phyloP scores from a whole-genome alignment of 495 filamentous ascomycete species.

The Diplogelasinospora grovesii region DNA sequence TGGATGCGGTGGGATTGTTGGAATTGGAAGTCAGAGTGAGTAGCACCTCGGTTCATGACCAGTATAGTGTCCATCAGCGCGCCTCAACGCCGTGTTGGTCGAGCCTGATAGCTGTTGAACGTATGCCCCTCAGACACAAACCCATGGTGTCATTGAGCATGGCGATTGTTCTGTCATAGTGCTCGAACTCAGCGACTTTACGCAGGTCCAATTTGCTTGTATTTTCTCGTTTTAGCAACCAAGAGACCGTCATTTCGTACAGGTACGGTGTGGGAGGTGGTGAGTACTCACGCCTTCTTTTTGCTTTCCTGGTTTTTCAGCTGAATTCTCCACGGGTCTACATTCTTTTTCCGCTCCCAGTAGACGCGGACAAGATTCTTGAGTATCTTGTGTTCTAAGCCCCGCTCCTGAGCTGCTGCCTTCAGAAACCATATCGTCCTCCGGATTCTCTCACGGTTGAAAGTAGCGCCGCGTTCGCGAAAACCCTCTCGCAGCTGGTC shows the following conservation, averaged over 20 bases:
- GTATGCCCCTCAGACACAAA: conserved; percentile 61
- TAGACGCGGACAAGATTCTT: conserved; percentile 62
- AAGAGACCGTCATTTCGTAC: not conserved
- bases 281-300: conserved; percentile 10
- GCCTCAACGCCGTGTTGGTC: no score
- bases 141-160: conserved; percentile 69
- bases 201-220: conserved; percentile 8
- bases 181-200: conserved; percentile 33
- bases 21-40: no score
- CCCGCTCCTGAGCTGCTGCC: conserved; percentile 55
- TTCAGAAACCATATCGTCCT: conserved; percentile 76
- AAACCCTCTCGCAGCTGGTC: conserved; percentile 64
- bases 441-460: conserved; percentile 52
- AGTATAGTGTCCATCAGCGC: no score
- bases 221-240: not conserved
- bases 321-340: no score
- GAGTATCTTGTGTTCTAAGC: conserved; percentile 74
- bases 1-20: no score
- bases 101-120: no score
- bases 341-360: conserved; percentile 25
- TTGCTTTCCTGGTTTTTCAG: conserved; percentile 5
- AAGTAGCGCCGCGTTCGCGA: conserved; percentile 50
- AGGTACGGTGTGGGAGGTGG: no score
- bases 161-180: conserved; percentile 60
- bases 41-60: no score